These are phyloP conservation scores for Curvularia verruculosa DNA, from an alignment of 2,329 filamentous ascomycete genomes.

Conservation along the genomic window DNA sequence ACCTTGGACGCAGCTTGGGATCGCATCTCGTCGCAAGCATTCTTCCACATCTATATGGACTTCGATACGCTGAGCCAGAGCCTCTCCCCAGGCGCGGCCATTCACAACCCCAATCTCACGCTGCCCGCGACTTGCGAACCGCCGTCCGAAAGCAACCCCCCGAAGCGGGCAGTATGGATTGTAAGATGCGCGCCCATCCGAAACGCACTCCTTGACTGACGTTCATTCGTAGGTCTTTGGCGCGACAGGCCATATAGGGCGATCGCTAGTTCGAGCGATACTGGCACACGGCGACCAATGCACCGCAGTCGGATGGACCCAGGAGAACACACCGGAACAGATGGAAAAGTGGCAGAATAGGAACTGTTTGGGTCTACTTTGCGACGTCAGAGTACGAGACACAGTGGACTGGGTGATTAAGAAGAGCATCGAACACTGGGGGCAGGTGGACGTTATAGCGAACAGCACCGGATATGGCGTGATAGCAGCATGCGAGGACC, in stretches of 20 bases:
- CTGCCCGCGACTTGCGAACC: conserved; percentile 88
- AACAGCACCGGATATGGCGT: conserved; percentile 94
- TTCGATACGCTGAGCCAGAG: conserved; percentile 45
- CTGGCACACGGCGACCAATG: conserved; percentile 83
- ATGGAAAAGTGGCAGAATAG: conserved; percentile 71
- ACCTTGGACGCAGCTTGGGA: conserved; percentile 25
- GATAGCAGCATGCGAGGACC: conserved; percentile 94
- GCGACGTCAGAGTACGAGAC: conserved; percentile 83
- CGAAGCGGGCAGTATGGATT: conserved; percentile 85
- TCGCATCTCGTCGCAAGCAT: conserved; percentile 16
- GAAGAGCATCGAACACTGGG: conserved; percentile 74
- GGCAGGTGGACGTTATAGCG: conserved; percentile 83
- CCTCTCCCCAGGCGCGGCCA: conserved; percentile 46
- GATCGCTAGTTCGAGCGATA: conserved; percentile 82
- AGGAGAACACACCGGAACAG: conserved; percentile 73
- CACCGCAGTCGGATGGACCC: conserved; percentile 80
- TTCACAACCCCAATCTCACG: conserved; percentile 55
- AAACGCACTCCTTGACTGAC: neutral
- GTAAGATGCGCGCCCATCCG: conserved; percentile 56
- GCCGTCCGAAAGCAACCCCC: conserved; percentile 71
- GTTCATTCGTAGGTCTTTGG: conserved; percentile 71
- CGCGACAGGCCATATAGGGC: conserved; percentile 95
- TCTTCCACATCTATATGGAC: conserved; percentile 37
- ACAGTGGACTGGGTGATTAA: conserved; percentile 77
- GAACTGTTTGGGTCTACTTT: conserved; percentile 80